Conservation (phyloP, 176 grass and related monocot genomes). For the Lolium rigidum region DNA sequence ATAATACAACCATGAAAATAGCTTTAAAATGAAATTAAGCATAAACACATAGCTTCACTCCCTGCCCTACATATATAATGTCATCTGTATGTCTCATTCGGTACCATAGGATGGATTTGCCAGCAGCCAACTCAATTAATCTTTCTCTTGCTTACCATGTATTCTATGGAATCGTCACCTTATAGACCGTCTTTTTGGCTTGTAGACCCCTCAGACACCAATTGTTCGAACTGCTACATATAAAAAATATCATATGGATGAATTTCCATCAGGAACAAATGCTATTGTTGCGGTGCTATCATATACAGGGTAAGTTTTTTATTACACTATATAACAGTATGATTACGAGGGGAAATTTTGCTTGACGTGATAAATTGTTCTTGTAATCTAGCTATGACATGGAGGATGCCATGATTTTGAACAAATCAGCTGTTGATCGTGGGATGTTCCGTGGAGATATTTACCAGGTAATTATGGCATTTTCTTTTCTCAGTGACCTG, state of each 20-base stretch:
- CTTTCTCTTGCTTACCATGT: conserved; percentile 3
- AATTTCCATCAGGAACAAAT: conserved; percentile 93
- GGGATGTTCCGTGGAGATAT: conserved; percentile 92
- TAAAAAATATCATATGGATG: conserved; percentile 86
- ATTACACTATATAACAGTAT: conserved; percentile 18
- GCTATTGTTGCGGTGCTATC: conserved; percentile 89
- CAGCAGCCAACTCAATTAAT: conserved; percentile 21
- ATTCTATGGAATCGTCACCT: neutral
- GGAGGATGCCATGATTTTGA: conserved; percentile 99
- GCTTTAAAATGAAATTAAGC: conserved; percentile 17
- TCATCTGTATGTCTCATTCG: neutral
- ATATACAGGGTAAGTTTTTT: conserved; percentile 78
- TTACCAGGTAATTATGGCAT: conserved; percentile 67
- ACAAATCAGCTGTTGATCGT: conserved; percentile 94
- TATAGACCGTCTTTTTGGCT: conserved; percentile 25
- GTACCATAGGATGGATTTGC: neutral
- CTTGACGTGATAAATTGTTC: conserved; percentile 33
- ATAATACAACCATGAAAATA: conserved; percentile 5
- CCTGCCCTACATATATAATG: neutral
- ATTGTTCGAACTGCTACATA: conserved; percentile 89
- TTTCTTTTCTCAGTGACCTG: neutral
- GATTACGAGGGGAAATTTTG: neutral
- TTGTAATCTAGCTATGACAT: conserved; percentile 84
- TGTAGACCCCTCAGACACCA: conserved; percentile 92
- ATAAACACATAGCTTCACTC: conserved; percentile 1